Evolutionary conservation across 2,329 filamentous ascomycete genomes (phyloP), one percentile per base, ranked within the genome.

Genomic region (Herpotrichia juniperi): DNA sequence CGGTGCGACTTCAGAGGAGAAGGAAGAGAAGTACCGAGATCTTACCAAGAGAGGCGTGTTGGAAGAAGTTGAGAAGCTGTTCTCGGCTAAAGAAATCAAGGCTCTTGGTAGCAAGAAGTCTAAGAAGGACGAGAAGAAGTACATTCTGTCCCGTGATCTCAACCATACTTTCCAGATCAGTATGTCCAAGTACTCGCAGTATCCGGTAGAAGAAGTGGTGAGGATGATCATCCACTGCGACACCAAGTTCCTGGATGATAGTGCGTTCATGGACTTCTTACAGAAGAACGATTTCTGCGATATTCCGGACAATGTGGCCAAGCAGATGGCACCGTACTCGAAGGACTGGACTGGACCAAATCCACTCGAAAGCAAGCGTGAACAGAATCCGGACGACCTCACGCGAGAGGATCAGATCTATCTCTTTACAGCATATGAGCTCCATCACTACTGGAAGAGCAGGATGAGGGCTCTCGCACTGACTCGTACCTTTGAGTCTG

Each of bases 381-480:
- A 99, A 72, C 85, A 89, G 67, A 93, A 97, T 74, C 93, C 93
- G 1, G 76, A 74, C 5, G 94, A 99, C 69, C 85, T 99, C 47
- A 97, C 93, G 2, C 83, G 93, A 56, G 92, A 97, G 74, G 94
- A 99, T 77, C 93, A 97, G 75, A 90, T 99, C 50, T 99, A 93
- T 72, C 81, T 99, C 22, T 90, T 88, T 71, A 97, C 94, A 4
- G 91, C 93, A 1, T 97, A 89, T 67, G 94, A 99, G 73, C 79
- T 97, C 59, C 92, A 96, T 62, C 93, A 97, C 72, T 99, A 99
- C 78, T 99, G 94, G 94, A 97, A 96, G 81, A 91, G 91, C 55
- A 88, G 94, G 73, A 97, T 97, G 88, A 86, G 94, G 62, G 94
- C 94, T 31, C 82, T 99, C 61, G 83, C 87, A 2, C 79, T 97